These are phyloP conservation scores for Sarocladiaceae sp. DNA, from an alignment of 2,329 filamentous ascomycete genomes.

Conservation along the genomic window DNA sequence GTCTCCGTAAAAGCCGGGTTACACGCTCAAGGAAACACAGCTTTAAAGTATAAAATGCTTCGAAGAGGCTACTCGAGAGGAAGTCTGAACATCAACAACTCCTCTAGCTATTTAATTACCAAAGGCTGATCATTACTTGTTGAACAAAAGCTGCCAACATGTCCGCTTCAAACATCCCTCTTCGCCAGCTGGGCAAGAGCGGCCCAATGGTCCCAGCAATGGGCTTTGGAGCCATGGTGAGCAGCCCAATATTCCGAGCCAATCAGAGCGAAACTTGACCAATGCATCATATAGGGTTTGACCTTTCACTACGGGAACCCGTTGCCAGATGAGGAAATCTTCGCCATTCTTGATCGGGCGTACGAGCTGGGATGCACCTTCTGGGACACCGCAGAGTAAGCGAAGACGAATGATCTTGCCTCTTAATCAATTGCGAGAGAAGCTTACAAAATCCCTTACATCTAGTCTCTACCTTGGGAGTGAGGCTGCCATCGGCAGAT, in stretches of 20 bases:
- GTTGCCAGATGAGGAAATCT: slow-evolving; percentile 36
- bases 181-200: slow-evolving; percentile 39
- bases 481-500: slow-evolving; percentile 43
- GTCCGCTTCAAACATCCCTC: not conserved
- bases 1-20: not conserved
- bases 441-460: no score
- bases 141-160: not conserved
- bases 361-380: slow-evolving; percentile 40
- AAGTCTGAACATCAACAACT: no score
- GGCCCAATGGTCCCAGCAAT: slow-evolving; percentile 44
- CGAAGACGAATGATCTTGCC: not conserved
- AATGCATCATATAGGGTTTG: not conserved
- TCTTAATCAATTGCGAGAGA: no score
- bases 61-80: no score
- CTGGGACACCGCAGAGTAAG: slow-evolving; percentile 41
- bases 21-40: no score
- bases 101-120: no score
- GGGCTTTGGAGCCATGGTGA: slow-evolving; percentile 48
- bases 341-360: slow-evolving; percentile 42
- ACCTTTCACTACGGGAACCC: not conserved
- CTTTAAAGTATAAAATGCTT: not conserved
- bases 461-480: slow-evolving; percentile 36
- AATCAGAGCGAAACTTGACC: not conserved
- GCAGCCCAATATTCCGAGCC: not conserved
- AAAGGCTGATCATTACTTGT: no score